Conservation (phyloP, 768 basidiomycete genomes). For the Trametes meyenii region DNA sequence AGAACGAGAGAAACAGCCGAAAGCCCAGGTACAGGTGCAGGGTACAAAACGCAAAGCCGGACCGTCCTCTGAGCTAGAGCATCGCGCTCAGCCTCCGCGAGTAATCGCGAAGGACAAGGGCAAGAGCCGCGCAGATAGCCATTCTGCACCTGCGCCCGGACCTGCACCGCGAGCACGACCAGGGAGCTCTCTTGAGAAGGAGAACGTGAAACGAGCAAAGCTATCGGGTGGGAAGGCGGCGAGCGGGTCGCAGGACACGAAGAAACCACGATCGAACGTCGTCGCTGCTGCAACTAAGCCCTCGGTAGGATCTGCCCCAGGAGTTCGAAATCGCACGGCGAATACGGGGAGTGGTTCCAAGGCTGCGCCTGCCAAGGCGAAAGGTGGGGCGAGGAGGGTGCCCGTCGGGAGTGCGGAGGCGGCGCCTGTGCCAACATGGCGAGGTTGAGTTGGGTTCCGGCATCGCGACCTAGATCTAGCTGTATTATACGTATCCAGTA, state of each 20-base stretch:
- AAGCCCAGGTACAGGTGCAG: conserved; percentile 38
- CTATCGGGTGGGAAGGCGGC: conserved; percentile 7
- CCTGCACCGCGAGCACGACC: conserved; percentile 13
- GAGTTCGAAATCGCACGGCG: neutral
- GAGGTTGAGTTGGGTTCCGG: conserved; percentile 37
- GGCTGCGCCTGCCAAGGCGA: conserved; percentile 16
- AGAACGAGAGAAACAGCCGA: conserved; percentile 54
- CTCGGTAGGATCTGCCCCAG: neutral
- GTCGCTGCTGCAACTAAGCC: neutral
- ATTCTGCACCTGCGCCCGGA: neutral
- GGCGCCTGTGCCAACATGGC: conserved; percentile 53
- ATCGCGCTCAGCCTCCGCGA: neutral
- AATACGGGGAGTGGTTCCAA: neutral
- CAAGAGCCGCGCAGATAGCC: conserved; percentile 38
- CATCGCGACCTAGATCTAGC: no score
- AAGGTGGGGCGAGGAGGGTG: conserved; percentile 64
- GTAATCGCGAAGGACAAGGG: conserved; percentile 42
- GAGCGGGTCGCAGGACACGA: conserved; percentile 2
- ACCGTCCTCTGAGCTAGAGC: neutral
- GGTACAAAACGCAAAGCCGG: conserved; percentile 10
- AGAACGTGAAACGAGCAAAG: conserved; percentile 31
- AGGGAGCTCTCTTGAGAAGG: conserved; percentile 32
- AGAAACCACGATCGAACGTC: neutral
- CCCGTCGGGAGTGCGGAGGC: conserved; percentile 70
- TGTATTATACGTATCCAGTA: no score